Base-by-base conservation (phyloP, 2,329 filamentous ascomycete genomes). In the Ascochyta fabae region DNA sequence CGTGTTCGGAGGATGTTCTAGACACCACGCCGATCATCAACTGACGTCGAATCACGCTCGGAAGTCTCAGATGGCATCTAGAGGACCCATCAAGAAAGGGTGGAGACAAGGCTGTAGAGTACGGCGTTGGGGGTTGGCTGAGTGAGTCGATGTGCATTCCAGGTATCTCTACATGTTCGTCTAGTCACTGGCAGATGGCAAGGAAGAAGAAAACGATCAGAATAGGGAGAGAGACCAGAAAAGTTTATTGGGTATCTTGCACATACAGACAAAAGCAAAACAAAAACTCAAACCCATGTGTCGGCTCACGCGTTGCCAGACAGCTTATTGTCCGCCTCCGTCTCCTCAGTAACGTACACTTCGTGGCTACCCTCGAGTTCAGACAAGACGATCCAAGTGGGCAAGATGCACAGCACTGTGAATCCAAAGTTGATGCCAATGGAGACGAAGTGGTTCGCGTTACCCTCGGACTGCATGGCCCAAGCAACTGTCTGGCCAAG, bases 361-460 rank as follows among this genome's bases (percentile, higher is more conserved):
- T 74, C 71, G 38, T 73, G 71, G 31, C 66, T 70, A 8, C 59
- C 58, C 43, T 74, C 71, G 16, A 74, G 26, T 51, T 71, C 70
- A 3, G 64, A 68, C 26, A 74, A 35, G 2, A 74, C 55, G 38
- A 74, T 68, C 71, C 71, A 75, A 2, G 71, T 75, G 5, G 70
- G 72, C 13, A 69, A 47, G 2, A 74, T 51, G 41, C 70, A 72
- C 2, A 72, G 35, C 4, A 74, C 27, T 7, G 67, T 70, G 26
- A 73, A 65, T 9, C 71, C 71, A 52, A 75, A 75, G 55, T 75
- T 75, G 34, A 75, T 56, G 2, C 72, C 72, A 27, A 74, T 75
- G 46, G 66, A 70, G 35, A 73, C 71, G 24, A 75, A 74, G 49
- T 74, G 71, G 41, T 75, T 75, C 4, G 70, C 72, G 29, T 67